Percentiles rank a stretch among this genome's conserved stretches.
Conservation (phyloP, 2,329 filamentous ascomycete species). For the Fusarium multiceps region DNA sequence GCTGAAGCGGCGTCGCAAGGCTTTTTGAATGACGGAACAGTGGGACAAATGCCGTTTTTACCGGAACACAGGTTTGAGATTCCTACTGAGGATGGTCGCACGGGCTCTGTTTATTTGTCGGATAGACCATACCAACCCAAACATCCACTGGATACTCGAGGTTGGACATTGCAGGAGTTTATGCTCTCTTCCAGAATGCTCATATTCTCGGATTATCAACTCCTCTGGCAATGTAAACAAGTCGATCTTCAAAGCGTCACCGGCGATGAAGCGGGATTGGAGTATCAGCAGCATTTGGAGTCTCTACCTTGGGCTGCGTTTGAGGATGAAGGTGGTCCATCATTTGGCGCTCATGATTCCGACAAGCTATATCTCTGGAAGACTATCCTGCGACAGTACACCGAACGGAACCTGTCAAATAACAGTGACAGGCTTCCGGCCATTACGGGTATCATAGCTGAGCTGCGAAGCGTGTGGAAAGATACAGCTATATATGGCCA, state of each 20-base stretch:
- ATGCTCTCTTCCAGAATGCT: constrained; percentile 1
- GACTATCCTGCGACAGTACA: background rate
- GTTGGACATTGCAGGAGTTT: background rate
- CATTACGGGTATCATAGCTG: accelerated
- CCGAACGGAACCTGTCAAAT: accelerated
- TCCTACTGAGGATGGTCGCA: accelerated
- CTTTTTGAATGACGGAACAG: accelerated
- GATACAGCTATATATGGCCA: constrained; percentile 1
- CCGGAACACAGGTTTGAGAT: accelerated
- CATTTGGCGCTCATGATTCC: background rate
- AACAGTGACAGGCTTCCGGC: background rate
- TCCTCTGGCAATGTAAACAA: constrained; percentile 3
- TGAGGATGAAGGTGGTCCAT: accelerated
- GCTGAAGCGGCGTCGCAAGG: background rate
- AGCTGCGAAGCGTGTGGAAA: background rate
- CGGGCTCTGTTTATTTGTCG: accelerated
- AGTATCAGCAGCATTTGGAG: background rate
- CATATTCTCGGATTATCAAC: background rate
- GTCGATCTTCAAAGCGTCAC: background rate
- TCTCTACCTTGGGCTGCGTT: background rate
- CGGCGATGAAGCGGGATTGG: accelerated
- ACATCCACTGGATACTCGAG: background rate
- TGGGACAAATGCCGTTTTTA: accelerated
- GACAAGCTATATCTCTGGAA: background rate
- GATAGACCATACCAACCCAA: accelerated